A percentile compares a stretch with the other conserved stretches of the same genome.
Conservation (phyloP, 352 stramenopile genomes). For the Pythium phragmiticola region DNA sequence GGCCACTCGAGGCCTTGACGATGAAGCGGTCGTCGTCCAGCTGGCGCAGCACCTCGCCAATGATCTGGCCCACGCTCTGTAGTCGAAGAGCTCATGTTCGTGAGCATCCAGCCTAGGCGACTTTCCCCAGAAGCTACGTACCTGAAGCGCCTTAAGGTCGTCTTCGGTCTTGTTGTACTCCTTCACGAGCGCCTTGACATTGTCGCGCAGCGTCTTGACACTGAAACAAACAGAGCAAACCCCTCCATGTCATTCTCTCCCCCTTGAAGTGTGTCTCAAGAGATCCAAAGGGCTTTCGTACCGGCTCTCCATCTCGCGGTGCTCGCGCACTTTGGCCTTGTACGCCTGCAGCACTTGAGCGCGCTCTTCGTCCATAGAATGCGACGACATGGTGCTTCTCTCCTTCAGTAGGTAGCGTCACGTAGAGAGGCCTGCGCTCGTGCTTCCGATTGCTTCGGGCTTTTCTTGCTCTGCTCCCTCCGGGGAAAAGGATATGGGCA, state of each 20-base stretch:
- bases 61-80: constrained; percentile 98
- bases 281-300: constrained; percentile 19
- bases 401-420: background rate
- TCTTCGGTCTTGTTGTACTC: constrained; percentile 99
- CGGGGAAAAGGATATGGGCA: constrained; percentile 27
- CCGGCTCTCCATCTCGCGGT: constrained; percentile 95
- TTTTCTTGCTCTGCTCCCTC: constrained; percentile 17
- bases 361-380: constrained; percentile 80
- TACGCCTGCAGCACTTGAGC: constrained; percentile 94
- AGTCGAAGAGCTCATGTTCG: background rate
- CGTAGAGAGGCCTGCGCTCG: background rate
- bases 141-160: constrained; percentile 94
- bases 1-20: constrained; percentile 98
- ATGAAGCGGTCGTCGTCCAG: constrained; percentile 99
- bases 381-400: constrained; percentile 48
- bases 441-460: constrained; percentile 26
- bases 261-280: background rate
- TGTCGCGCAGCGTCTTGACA: constrained; percentile 96
- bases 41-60: constrained; percentile 98
- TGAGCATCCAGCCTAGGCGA: background rate
- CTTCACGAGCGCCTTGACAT: constrained; percentile 93
- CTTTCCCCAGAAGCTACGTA: constrained; percentile 13
- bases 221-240: constrained; percentile 31
- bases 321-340: constrained; percentile 95
- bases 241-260: background rate